These are phyloP conservation scores for Ceratobasidium sp. DNA, from an alignment of 1,284 basidiomycete genomes.

Conservation along the genomic window DNA sequence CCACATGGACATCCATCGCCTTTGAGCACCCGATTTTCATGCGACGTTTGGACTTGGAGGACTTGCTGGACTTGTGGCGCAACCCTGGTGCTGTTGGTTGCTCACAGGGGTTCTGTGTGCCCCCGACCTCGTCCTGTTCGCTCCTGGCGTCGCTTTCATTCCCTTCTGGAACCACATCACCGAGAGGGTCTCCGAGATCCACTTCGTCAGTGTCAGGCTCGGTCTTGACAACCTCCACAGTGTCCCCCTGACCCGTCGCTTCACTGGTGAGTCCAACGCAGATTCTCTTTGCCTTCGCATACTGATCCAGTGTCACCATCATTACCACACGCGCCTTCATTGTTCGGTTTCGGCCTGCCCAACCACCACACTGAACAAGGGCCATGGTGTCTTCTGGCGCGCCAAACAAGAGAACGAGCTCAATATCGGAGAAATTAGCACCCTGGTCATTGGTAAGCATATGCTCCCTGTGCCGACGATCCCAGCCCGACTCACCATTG, in stretches of 20 bases:
- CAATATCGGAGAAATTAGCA: neutral
- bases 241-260: neutral
- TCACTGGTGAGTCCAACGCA: neutral
- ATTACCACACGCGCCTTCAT: neutral
- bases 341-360: neutral
- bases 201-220: neutral
- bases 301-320: slow-evolving; percentile 8
- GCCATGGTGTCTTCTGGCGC: neutral
- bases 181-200: neutral
- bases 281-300: neutral
- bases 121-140: neutral
- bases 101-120: neutral
- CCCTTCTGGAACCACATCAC: neutral
- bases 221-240: neutral
- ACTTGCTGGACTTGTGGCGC: neutral
- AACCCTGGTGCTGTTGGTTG: neutral
- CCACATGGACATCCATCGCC: neutral
- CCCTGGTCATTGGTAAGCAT: neutral
- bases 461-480: too few species aligned
- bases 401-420: neutral
- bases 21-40: neutral
- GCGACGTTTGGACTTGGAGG: neutral
- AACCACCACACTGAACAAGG: neutral
- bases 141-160: neutral
- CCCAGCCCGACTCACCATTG: neutral